phyloP scores from a whole-genome alignment of 2,329 filamentous ascomycete species.

The Cercospora berteroae region DNA sequence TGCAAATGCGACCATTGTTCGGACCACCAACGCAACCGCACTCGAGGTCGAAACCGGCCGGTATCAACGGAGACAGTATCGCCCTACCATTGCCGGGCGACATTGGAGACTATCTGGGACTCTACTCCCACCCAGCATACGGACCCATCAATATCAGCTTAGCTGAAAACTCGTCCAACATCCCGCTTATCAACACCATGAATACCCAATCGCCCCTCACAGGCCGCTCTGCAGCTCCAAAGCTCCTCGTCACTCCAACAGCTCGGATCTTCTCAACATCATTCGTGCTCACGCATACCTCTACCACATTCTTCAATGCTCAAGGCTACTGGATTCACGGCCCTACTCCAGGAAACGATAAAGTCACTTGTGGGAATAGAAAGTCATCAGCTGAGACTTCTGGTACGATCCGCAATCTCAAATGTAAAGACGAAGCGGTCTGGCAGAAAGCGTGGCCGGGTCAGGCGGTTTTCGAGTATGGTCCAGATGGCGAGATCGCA shows the following conservation, averaged over 20 bases:
- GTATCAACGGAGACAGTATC: background rate
- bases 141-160: conserved; percentile 15
- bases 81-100: conserved; percentile 4
- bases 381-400: background rate
- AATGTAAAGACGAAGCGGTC: conserved; percentile 12
- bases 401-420: background rate
- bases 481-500: background rate
- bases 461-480: conserved; percentile 10
- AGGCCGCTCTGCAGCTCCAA: background rate
- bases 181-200: background rate
- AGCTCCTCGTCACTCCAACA: background rate
- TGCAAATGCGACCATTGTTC: background rate
- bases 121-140: conserved; percentile 16
- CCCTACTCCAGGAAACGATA: background rate
- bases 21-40: background rate
- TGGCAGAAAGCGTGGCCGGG: background rate
- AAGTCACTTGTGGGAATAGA: background rate
- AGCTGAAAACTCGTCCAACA: background rate
- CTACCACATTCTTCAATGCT: conserved; percentile 5
- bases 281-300: conserved; percentile 5
- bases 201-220: background rate
- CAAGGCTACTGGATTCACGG: conserved; percentile 1
- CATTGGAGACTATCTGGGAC: conserved; percentile 6
- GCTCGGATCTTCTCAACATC: background rate
- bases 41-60: background rate